Conservation (phyloP, 768 basidiomycete species). For the Porphyrellus cyaneotinctus region DNA sequence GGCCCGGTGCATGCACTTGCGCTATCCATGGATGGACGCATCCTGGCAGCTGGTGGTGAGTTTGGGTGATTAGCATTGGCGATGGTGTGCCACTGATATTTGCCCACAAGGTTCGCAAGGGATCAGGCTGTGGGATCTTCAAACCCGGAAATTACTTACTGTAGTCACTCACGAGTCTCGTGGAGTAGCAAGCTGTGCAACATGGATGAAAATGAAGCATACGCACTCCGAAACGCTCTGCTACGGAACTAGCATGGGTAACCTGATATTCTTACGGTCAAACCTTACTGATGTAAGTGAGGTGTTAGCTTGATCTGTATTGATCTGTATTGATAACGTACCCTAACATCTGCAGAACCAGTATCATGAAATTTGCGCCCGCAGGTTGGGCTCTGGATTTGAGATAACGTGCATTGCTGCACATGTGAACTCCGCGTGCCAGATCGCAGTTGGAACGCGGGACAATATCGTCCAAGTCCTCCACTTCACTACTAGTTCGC, state of each 20-base stretch:
- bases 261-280: neutral
- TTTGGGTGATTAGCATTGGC: neutral
- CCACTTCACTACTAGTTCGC: neutral
- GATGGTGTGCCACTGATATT: neutral
- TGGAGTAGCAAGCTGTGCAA: neutral
- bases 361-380: neutral
- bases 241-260: neutral
- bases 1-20: neutral
- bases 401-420: neutral
- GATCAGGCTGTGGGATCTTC: neutral
- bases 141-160: neutral
- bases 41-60: neutral
- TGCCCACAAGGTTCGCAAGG: neutral
- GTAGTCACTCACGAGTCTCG: neutral
- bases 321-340: neutral
- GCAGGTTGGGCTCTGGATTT: neutral
- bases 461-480: neutral
- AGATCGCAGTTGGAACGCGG: neutral
- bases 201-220: neutral
- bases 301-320: too few relatives aligned
- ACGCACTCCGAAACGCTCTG: neutral
- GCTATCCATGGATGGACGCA: neutral
- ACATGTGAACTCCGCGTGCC: neutral
- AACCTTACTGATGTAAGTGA: neutral
- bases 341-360: neutral